Conservation (phyloP, 257 asterid species). For the Forsythia viridissima region DNA sequence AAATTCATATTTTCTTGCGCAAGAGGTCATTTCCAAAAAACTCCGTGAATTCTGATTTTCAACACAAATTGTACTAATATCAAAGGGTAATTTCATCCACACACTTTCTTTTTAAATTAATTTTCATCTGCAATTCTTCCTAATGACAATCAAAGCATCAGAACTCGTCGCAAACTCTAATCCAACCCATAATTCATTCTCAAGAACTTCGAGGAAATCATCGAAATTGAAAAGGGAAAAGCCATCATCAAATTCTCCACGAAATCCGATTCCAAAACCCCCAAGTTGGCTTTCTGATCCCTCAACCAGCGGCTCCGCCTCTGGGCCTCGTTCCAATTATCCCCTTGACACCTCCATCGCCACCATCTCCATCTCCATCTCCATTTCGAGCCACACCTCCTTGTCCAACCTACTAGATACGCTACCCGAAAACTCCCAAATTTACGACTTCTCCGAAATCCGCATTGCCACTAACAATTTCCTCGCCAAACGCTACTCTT, state of each 20-base stretch:
- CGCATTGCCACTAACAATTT: conserved; percentile 92
- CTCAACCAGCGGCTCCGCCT: conserved; percentile 20
- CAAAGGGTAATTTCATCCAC: too few relatives aligned
- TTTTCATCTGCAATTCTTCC: too few relatives aligned
- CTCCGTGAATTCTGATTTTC: too few relatives aligned
- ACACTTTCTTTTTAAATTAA: too few relatives aligned
- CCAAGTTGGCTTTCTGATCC: not conserved
- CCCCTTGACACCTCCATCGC: conserved; percentile 56
- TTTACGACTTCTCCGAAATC: conserved; percentile 75
- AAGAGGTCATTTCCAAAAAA: too few relatives aligned
- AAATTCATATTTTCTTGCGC: too few relatives aligned
- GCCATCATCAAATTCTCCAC: conserved; percentile 25
- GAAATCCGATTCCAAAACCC: conserved; percentile 23
- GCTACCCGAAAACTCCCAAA: conserved; percentile 58
- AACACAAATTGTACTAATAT: too few relatives aligned
- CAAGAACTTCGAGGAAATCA: conserved; percentile 18
- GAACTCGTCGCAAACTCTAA: conserved; percentile 31
- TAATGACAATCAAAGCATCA: conserved; percentile 44
- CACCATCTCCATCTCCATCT: conserved; percentile 30
- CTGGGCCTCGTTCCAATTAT: conserved; percentile 34
- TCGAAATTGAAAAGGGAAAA: conserved; percentile 16
- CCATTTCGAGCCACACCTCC: conserved; percentile 56
- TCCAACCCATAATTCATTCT: not conserved
- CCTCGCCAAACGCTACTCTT: conserved; percentile 69
- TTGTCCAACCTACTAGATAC: conserved; percentile 57